Base-by-base conservation (phyloP, 179 eudicot genomes). In the Sideroxylon spinosum region DNA sequence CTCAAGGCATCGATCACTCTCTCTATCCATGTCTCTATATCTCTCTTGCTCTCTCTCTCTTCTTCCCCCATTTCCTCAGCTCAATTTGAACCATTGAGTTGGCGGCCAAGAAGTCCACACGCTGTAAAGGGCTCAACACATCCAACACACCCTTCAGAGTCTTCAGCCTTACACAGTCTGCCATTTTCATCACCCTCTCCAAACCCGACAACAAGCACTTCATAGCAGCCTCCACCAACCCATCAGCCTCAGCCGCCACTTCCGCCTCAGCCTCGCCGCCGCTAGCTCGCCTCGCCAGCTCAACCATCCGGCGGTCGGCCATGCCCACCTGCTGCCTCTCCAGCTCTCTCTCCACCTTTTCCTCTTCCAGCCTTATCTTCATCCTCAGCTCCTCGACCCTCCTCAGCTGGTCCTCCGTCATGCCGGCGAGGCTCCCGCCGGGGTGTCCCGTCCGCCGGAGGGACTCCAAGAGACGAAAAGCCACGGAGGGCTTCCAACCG, bases 401-500 rank as follows among this genome's bases (percentile, higher is more conserved):
- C 64, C 62, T 74, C 25, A 69, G 61, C 78, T 93, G 97, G 10
- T 80, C 89, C 14, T 89, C 93, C 7, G 80, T 82, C 74, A 93
- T n/a, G 19, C 79, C 86, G 6, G 73, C 77, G 6, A 86, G 77
- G 74, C 86, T 85, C 4, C 81, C 76, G 0, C 85, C 80, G 0
- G 89, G 89, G 2, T 71, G 62, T 26, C 85, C 79, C 1, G 86
- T 86, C 46, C 12, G 49, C 32, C 83, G 69, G 1, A 88, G 75
- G 2, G 87, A 80, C 6, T 89, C 91, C 9, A 91, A 77, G 0
- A 93, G 82, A 17, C 71, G 76, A 19, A 93, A 88, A 16, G 81
- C 83, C 32, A 74, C 81, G 6, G 93, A 86, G 0, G 98, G 98
- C 79, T 90, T 93, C 98, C 98, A 93, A 0, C 98, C 98, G 0